Percentiles rank a stretch among this genome's conserved stretches.
These are phyloP conservation scores for Musa itinerans DNA, from an alignment of 176 grass and related monocot genomes.

Conservation along the genomic window DNA sequence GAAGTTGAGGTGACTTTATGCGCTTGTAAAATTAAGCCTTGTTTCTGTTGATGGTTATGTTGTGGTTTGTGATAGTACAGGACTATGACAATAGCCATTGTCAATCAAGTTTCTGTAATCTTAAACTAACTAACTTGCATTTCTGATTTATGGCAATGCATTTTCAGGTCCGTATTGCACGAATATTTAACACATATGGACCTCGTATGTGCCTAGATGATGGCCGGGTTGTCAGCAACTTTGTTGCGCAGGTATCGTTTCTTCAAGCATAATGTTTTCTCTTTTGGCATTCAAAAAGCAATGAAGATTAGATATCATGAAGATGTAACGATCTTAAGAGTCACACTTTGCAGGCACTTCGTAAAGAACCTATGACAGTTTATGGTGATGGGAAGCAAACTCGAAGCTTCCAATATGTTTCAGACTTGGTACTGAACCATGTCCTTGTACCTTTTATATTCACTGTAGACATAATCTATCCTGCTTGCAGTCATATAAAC, in stretches of 20 bases:
- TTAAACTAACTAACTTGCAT: not conserved
- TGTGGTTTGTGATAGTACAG: not conserved
- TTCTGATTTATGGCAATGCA: not conserved
- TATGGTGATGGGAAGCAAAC: conserved; percentile 97
- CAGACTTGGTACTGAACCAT: conserved; percentile 61
- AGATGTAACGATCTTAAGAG: not conserved
- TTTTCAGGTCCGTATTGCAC: conserved; percentile 80
- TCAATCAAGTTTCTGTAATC: no score
- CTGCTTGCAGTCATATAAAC: not conserved
- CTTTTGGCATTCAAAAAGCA: not conserved
- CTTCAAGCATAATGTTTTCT: not conserved
- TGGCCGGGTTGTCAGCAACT: conserved; percentile 90
- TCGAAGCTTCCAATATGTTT: conserved; percentile 88
- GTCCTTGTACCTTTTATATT: not conserved
- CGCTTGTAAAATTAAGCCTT: not conserved
- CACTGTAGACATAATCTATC: not conserved
- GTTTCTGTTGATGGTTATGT: not conserved
- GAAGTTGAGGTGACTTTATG: conserved; percentile 60
- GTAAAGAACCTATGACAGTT: conserved; percentile 81
- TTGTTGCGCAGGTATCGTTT: conserved; percentile 72
- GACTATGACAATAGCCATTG: not conserved
- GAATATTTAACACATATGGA: conserved; percentile 94
- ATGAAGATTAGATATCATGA: not conserved
- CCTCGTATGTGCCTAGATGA: conserved; percentile 96
- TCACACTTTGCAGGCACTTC: conserved; percentile 43